Conservation (phyloP, 176 grass and related monocot species). For the Triticum timopheevii region DNA sequence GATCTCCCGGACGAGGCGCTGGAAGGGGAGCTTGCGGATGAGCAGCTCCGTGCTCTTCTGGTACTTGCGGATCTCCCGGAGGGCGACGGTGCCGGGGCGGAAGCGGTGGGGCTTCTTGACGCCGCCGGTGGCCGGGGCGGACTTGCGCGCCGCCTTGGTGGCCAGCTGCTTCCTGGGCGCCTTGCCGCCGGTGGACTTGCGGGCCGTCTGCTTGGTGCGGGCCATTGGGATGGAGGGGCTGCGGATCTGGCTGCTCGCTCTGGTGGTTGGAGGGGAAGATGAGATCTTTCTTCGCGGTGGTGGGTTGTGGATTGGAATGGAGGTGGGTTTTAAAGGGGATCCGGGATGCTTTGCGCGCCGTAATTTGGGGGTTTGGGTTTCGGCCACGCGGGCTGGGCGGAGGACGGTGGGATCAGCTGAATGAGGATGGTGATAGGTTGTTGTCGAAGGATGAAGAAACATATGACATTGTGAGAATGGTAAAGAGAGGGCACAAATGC, state of each 20-base stretch:
- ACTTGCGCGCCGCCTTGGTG: constrained; percentile 61
- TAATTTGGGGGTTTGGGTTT: neutral
- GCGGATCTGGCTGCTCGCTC: neutral
- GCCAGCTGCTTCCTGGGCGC: constrained; percentile 65
- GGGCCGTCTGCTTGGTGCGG: constrained; percentile 64
- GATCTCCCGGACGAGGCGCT: constrained; percentile 61
- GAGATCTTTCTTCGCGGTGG: neutral
- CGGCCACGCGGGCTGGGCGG: neutral
- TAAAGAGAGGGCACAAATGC: no score
- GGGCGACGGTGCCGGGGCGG: constrained; percentile 61
- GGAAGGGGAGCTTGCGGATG: constrained; percentile 72
- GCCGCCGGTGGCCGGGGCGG: constrained; percentile 50
- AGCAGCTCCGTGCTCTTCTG: constrained; percentile 76
- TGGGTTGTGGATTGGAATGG: neutral
- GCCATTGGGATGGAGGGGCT: constrained; percentile 19
- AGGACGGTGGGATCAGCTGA: neutral
- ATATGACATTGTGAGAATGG: no score
- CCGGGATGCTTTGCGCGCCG: neutral
- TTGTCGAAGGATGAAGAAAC: no score
- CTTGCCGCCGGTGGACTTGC: constrained; percentile 76
- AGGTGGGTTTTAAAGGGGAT: neutral
- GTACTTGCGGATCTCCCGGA: constrained; percentile 69
- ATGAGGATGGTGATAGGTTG: no score
- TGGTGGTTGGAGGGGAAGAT: neutral
- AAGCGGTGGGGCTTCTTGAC: constrained; percentile 80